A percentile compares a stretch with the other conserved stretches of the same genome.
Evolutionary conservation across 2,329 filamentous ascomycete species (phyloP).

Genomic region (Clonostachys chloroleuca): DNA sequence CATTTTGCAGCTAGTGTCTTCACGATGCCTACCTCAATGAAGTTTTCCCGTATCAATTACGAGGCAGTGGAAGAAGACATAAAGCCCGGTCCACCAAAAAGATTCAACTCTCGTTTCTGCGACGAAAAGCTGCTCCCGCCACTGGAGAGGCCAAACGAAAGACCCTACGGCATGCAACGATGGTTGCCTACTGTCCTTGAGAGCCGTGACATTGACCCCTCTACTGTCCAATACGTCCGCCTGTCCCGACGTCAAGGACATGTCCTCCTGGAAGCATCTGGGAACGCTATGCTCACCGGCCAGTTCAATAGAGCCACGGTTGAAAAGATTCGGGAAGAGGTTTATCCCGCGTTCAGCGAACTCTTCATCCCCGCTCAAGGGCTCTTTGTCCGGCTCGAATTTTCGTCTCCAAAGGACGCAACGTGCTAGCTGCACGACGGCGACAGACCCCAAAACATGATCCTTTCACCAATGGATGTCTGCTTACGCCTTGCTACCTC

Average conservation of each 20-base stretch:
- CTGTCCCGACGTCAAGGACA: constrained; percentile 18
- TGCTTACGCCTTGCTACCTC: constrained; percentile 31
- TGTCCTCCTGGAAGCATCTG: constrained; percentile 19
- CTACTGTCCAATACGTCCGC: constrained; percentile 17
- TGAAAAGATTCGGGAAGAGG: constrained; percentile 23
- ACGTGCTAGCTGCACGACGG: constrained; percentile 10
- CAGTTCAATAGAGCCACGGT: constrained; percentile 18
- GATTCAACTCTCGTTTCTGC: constrained; percentile 30
- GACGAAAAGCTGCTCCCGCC: constrained; percentile 17
- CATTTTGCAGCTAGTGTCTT: too few species aligned
- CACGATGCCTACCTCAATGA: too few species aligned
- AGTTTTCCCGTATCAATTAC: too few species aligned
- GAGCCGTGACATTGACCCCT: constrained; percentile 18
- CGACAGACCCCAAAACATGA: constrained; percentile 6
- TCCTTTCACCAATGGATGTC: constrained; percentile 23
- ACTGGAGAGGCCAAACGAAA: constrained; percentile 15
- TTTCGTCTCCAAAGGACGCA: constrained; percentile 37
- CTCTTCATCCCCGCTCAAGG: constrained; percentile 22
- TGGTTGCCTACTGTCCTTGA: constrained; percentile 33
- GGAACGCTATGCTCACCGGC: constrained; percentile 21
- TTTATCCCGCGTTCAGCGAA: constrained; percentile 13
- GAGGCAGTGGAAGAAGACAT: too few species aligned
- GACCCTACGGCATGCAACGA: constrained; percentile 29
- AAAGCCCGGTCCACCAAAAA: too few species aligned
- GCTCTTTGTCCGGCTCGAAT: constrained; percentile 35